Percentiles rank a stretch among this genome's conserved stretches.
phyloP scores from a whole-genome alignment of 805 yeast species.

The Naumovozyma baii region DNA sequence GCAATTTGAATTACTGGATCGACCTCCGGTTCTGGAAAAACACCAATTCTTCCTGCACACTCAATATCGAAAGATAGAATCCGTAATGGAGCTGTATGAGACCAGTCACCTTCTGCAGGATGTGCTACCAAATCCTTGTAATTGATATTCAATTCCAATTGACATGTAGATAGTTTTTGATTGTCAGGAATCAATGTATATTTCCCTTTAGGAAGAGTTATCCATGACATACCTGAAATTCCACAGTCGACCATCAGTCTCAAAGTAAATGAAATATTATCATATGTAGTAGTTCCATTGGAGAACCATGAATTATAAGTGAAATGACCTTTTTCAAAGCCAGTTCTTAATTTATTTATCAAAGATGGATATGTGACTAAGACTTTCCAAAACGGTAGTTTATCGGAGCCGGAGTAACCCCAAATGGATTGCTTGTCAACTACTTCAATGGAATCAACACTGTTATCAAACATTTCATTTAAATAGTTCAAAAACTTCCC shows the following conservation, averaged over 20 bases:
- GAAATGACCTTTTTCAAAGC: constrained; percentile 76
- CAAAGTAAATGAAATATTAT: constrained; percentile 77
- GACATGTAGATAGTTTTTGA: constrained; percentile 61
- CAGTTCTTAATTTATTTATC: constrained; percentile 61
- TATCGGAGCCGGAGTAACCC: constrained; percentile 79
- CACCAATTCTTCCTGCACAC: constrained; percentile 95
- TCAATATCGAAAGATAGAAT: constrained; percentile 93
- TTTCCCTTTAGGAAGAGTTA: constrained; percentile 70
- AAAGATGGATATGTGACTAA: constrained; percentile 54
- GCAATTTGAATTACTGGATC: constrained; percentile 98
- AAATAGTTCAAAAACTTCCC: constrained; percentile 38
- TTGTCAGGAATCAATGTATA: constrained; percentile 41
- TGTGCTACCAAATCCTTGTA: constrained; percentile 66
- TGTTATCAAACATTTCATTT: constrained; percentile 38
- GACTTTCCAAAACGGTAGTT: constrained; percentile 71
- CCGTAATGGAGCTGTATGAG: constrained; percentile 86
- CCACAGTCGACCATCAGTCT: constrained; percentile 88
- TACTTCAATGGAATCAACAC: constrained; percentile 58
- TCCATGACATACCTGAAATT: constrained; percentile 96
- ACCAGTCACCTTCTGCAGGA: constrained; percentile 88
- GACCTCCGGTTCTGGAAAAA: constrained; percentile 87
- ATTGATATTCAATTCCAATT: constrained; percentile 67
- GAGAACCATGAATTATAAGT: constrained; percentile 54
- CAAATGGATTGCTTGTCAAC: constrained; percentile 75
- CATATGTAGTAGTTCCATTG: constrained; percentile 64